Evolutionary conservation across 2,329 filamentous ascomycete species (phyloP), one percentile per base, ranked within the genome.

Genomic region (Akanthomyces dipterigenus): DNA sequence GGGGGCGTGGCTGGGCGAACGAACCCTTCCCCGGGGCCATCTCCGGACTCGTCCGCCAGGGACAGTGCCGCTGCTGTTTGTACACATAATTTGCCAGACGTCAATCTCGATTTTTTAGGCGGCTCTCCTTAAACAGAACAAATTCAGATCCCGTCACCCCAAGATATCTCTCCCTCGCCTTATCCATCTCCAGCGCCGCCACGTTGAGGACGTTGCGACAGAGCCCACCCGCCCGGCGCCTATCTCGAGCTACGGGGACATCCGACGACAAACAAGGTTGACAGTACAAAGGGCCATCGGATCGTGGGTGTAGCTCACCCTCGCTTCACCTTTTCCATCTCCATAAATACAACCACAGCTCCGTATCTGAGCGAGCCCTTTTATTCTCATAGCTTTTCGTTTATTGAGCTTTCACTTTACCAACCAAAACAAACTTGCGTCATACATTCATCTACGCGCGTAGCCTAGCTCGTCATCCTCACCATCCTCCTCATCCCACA

Each of bases 201-300:
- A 26, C 26, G 53, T n/a, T 18, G 20, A 36, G 14, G 26, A 55
- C 53, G 24, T 31, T 51, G 26, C 53, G 31, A 16, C 20, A 24
- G 20, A 46, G 43, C 43, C 20, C 43, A 34, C 46, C 18, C 26
- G 31, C 8, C 54, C 2, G 54, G 28, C 31, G 28, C 31, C 31
- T 49, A 49, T 38, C 43, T 38, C 24, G 53, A 53, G 40, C 48
- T 36, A 48, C 58, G 57, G 57, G 22, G 49, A 60, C 28, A 60
- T 54, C 58, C 58, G 58, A 60, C 31, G 22, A 54, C 7, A 53
- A 54, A 20, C 58, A 60, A 48, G 56, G 36, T 45, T 59, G 6
- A 24, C 22, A 43, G 48, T n/a, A n/a, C n/a, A n/a, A n/a, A n/a
- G 26, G 31, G 11, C 42, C 57, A 31, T 54, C 49, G 12, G 26